Percentiles rank a stretch among this genome's conserved stretches.
These are phyloP conservation scores for Fagopyrum homotropicum DNA, from an alignment of 148 eudicot species.

Conservation along the genomic window DNA sequence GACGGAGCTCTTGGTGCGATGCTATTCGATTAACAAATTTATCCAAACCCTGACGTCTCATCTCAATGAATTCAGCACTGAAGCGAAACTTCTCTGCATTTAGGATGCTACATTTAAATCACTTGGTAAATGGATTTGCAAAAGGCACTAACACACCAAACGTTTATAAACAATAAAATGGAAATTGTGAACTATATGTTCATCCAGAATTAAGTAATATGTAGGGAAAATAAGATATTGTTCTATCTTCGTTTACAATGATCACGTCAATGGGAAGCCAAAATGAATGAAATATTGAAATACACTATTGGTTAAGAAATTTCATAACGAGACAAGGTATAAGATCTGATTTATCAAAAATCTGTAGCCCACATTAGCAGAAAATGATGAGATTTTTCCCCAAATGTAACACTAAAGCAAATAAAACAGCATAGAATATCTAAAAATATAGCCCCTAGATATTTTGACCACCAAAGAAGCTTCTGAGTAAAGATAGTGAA, in stretches of 20 bases:
- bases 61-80: slow-evolving; percentile 97
- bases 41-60: slow-evolving; percentile 92
- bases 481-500: too few relatives aligned
- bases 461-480: too few relatives aligned
- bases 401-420: too few relatives aligned
- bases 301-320: neutral
- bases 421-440: too few relatives aligned
- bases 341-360: neutral
- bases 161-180: neutral
- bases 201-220: neutral
- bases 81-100: slow-evolving; percentile 87
- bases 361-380: neutral
- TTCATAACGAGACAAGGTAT: neutral
- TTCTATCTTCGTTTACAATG: neutral
- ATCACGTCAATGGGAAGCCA: neutral
- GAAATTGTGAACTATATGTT: neutral
- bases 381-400: too few relatives aligned
- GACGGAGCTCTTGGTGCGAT: slow-evolving; percentile 79
- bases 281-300: neutral
- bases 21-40: slow-evolving; percentile 86
- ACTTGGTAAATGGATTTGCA: neutral
- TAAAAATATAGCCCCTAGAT: too few relatives aligned
- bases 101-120: neutral
- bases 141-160: neutral
- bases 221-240: neutral